These are phyloP conservation scores for Jimgerdemannia flammicorona DNA, from an alignment of 192 early-diverging fungal genomes.

Conservation along the genomic window DNA sequence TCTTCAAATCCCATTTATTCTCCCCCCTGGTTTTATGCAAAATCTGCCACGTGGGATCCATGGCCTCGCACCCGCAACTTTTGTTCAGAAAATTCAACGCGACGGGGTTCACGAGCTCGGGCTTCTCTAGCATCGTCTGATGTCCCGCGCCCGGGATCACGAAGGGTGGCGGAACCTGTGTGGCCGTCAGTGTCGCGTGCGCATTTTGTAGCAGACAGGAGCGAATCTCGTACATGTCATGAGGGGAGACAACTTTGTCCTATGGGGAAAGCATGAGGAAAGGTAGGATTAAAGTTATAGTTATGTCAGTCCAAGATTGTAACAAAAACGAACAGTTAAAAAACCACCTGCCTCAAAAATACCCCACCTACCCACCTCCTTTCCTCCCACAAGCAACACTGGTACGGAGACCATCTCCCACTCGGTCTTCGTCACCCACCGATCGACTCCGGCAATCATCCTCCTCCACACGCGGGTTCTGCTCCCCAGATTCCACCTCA, in stretches of 20 bases:
- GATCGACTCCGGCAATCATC: constrained; percentile 24
- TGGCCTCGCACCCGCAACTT: constrained; percentile 38
- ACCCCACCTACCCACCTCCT: constrained; percentile 26
- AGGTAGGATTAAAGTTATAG: not conserved
- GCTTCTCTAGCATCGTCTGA: constrained; percentile 42
- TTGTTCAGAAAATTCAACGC: constrained; percentile 53
- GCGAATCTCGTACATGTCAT: constrained; percentile 38
- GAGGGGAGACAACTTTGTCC: constrained; percentile 4
- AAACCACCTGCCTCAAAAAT: no score
- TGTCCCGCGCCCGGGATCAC: constrained; percentile 47
- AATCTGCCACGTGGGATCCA: constrained; percentile 52
- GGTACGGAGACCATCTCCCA: constrained; percentile 34
- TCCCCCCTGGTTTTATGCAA: constrained; percentile 42
- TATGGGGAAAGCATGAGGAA: not conserved
- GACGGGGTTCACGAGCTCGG: constrained; percentile 46
- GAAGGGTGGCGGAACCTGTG: constrained; percentile 13
- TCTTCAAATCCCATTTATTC: constrained; percentile 60
- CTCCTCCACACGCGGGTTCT: constrained; percentile 42
- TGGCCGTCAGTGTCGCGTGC: no score
- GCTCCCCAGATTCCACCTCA: constrained; percentile 48
- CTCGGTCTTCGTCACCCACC: constrained; percentile 16
- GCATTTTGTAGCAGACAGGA: constrained; percentile 20
- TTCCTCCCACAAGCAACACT: constrained; percentile 42
- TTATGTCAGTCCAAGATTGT: no score
- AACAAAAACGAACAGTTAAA: no score